Base-by-base conservation (phyloP, 495 filamentous ascomycete genomes). In the Penicillium alfredii region DNA sequence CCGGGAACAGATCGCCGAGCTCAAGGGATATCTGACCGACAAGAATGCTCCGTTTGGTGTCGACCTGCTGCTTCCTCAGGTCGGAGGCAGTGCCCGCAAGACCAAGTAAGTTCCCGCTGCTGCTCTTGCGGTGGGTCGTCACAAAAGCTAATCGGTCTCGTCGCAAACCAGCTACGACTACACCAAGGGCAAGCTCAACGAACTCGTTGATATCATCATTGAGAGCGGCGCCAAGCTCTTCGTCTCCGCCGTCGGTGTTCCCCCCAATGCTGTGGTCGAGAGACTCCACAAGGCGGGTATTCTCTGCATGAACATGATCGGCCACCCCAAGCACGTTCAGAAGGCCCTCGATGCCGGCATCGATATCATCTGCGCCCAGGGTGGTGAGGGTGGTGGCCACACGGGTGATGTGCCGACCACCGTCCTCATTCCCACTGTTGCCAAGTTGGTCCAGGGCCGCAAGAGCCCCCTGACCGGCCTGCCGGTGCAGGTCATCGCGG, bases 241-340 rank as follows among this genome's bases (percentile, higher is more conserved):
- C 67, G 93, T 98, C 54, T 94, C 84, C 46, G 92, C 92, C 56
- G 86, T 98, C 60, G 92, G 92, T 61, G 83, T 98, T 4, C 88
- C 92, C 16, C 90, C 93, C 35, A 84, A 84, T 58, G 64, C 75
- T 40, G 81, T 95, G 42, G 92, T 98, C 42, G 86, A 97, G 30
- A 80, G 72, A 45, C 79, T 98, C 21, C 92, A 98, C 76, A 75
- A 77, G 45, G 71, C 77, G 54, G 89, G 89, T 36, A 74, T 98
- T 43, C 73, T 94, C 36, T 94, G 90, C 77, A 98, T 98, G 92
- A 98, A 98, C 80, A 98, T 98, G 92, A 93, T 98, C 60, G 92
- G 90, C 38, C 92, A 97, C 76, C 93, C 93, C 46, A 98, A 98
- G 77, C 92, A 98, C 69, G 89, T 95, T 31, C 73, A 81, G 58